These are phyloP conservation scores for Albizia julibrissin DNA, from an alignment of 306 rosid species.

Conservation along the genomic window DNA sequence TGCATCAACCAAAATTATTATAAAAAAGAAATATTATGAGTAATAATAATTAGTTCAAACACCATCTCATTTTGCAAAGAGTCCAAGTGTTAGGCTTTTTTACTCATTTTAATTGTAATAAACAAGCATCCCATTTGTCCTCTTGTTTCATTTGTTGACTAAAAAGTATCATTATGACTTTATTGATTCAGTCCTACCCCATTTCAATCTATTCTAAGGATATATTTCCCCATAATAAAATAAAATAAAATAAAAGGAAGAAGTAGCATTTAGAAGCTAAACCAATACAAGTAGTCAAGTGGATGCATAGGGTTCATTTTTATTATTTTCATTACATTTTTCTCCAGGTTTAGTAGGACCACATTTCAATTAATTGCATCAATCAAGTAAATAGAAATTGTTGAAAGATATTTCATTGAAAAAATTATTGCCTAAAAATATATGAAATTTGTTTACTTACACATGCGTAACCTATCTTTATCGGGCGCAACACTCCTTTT, in stretches of 20 bases:
- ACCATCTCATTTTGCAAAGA: conserved; percentile 24
- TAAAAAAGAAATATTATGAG: conserved; percentile 10
- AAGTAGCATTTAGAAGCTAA: neutral
- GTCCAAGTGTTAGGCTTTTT: conserved; percentile 49
- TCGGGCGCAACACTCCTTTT: accelerated
- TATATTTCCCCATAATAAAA: neutral
- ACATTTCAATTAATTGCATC: neutral
- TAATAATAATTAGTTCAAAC: conserved; percentile 40
- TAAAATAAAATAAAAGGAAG: neutral
- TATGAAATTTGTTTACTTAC: too few species aligned
- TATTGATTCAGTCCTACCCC: neutral
- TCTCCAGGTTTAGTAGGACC: neutral
- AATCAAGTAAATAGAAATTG: neutral
- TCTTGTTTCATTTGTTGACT: conserved; percentile 25
- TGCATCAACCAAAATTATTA: conserved; percentile 37
- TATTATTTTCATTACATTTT: neutral
- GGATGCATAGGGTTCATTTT: neutral
- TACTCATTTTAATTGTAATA: conserved; percentile 17
- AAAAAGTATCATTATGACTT: neutral
- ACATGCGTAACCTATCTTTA: too few species aligned
- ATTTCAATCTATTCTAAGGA: neutral
- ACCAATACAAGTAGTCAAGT: neutral
- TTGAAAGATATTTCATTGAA: too few species aligned
- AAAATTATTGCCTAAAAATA: too few species aligned
- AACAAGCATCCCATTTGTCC: neutral